These are phyloP conservation scores for Fusarium pseudoanthophilum DNA, from an alignment of 2,329 filamentous ascomycete genomes.

Conservation along the genomic window DNA sequence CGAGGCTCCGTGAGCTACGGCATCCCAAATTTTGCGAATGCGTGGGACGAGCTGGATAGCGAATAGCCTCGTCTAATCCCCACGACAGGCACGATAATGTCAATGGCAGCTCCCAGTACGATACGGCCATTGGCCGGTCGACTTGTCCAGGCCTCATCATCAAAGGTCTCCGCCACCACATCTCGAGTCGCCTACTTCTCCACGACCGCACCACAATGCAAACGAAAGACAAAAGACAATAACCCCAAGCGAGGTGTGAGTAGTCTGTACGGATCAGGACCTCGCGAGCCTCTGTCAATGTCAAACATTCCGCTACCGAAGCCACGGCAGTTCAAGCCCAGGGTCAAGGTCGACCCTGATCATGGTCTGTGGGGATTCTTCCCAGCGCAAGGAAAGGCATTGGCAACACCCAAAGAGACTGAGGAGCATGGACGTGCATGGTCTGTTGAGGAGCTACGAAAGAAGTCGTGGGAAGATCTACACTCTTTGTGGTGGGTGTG, in stretches of 20 bases:
- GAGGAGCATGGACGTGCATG: slow-evolving; percentile 81
- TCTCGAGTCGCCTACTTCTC: slow-evolving; percentile 57
- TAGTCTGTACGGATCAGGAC: slow-evolving; percentile 80
- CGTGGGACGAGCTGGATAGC: slow-evolving; percentile 29
- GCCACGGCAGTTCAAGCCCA: slow-evolving; percentile 70
- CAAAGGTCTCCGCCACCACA: slow-evolving; percentile 15
- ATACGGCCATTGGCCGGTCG: slow-evolving; percentile 45
- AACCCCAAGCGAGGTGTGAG: slow-evolving; percentile 86
- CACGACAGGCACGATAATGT: slow-evolving; percentile 30
- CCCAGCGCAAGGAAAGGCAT: slow-evolving; percentile 71
- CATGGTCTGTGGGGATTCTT: slow-evolving; percentile 98
- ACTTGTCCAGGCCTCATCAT: slow-evolving; percentile 31
- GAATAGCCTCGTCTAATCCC: slow-evolving; percentile 34
- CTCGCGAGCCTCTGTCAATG: slow-evolving; percentile 78
- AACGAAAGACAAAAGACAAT: slow-evolving; percentile 72
- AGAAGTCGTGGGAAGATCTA: slow-evolving; percentile 93
- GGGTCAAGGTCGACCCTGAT: slow-evolving; percentile 71
- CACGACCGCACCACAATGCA: slow-evolving; percentile 62
- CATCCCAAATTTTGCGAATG: slow-evolving; percentile 40
- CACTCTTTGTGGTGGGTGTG: slow-evolving; percentile 96
- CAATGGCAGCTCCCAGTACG: slow-evolving; percentile 47
- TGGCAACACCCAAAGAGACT: slow-evolving; percentile 78
- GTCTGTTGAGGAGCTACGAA: slow-evolving; percentile 84
- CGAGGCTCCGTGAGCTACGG: slow-evolving; percentile 14
- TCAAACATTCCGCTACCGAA: slow-evolving; percentile 77